These are phyloP conservation scores for Brassica incana DNA, from an alignment of 345 rosid species.

Conservation along the genomic window DNA sequence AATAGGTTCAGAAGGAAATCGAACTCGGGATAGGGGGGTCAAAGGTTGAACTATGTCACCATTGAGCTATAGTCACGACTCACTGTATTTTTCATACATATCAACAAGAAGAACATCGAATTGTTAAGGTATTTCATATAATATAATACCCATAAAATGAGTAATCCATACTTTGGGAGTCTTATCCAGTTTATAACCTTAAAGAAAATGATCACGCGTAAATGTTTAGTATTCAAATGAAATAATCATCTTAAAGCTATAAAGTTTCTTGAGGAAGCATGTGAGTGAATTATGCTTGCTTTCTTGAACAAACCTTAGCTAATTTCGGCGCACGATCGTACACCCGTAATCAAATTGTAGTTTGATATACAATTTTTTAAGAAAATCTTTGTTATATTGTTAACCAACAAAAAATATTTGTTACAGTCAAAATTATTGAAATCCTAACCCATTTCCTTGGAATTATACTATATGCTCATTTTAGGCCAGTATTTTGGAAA, in stretches of 20 bases:
- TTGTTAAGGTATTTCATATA: background rate
- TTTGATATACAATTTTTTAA: background rate
- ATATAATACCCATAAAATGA: background rate
- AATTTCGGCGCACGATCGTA: conserved; percentile 35
- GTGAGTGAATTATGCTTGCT: conserved; percentile 34
- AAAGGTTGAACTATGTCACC: no score
- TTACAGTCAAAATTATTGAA: background rate
- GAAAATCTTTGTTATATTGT: background rate
- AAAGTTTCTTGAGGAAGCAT: conserved; percentile 25
- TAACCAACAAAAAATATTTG: background rate
- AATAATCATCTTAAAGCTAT: conserved; percentile 9
- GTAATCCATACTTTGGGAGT: background rate
- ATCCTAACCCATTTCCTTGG: background rate
- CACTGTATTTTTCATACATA: background rate
- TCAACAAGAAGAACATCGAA: background rate
- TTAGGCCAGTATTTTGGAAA: background rate
- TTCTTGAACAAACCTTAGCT: conserved; percentile 13
- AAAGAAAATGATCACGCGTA: conserved; percentile 4
- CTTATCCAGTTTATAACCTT: conserved; percentile 22
- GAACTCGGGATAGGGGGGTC: no score
- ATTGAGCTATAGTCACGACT: no score
- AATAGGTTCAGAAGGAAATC: no score
- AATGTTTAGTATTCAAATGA: background rate
- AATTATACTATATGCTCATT: background rate
- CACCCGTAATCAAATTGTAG: conserved; percentile 24